A percentile compares a stretch with the other conserved stretches of the same genome.
Evolutionary conservation across 805 yeast species (phyloP).

Genomic region (Kodamaea restingae): DNA sequence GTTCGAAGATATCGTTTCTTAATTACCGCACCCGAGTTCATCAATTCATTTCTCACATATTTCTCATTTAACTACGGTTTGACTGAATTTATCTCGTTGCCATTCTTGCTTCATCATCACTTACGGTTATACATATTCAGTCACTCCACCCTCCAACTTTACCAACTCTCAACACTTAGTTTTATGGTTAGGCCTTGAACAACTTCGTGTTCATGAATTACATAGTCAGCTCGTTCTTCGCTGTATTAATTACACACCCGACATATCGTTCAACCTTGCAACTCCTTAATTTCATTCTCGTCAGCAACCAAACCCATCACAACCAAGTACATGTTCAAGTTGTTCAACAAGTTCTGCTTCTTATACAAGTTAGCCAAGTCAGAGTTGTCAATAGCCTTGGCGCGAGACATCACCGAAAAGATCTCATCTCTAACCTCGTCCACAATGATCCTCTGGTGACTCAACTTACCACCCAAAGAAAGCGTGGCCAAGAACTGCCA

Average conservation of each 20-base stretch:
- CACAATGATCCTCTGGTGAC: constrained; percentile 89
- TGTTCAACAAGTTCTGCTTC: constrained; percentile 61
- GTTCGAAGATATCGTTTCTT: too few species aligned
- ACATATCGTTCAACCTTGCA: constrained; percentile 28
- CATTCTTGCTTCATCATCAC: too few species aligned
- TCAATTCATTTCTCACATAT: too few species aligned
- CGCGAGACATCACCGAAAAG: constrained; percentile 78
- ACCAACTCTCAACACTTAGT: too few species aligned
- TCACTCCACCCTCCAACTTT: too few species aligned
- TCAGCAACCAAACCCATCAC: constrained; percentile 95
- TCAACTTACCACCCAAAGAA: constrained; percentile 83
- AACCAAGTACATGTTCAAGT: constrained; percentile 86
- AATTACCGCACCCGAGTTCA: too few species aligned
- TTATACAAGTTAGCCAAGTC: constrained; percentile 41
- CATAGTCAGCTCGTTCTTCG: too few species aligned
- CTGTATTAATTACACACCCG: not conserved
- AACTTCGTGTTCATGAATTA: too few species aligned
- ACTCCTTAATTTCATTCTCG: constrained; percentile 81
- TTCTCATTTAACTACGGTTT: too few species aligned
- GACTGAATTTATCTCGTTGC: too few species aligned
- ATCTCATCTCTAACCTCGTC: constrained; percentile 93
- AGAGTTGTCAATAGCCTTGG: constrained; percentile 57
- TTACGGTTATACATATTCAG: too few species aligned
- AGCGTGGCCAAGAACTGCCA: constrained; percentile 97
- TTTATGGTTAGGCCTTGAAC: too few species aligned